These are phyloP conservation scores for Lodderomyces pseudojiufengensis DNA, from an alignment of 1,139 yeast species.

Conservation along the genomic window DNA sequence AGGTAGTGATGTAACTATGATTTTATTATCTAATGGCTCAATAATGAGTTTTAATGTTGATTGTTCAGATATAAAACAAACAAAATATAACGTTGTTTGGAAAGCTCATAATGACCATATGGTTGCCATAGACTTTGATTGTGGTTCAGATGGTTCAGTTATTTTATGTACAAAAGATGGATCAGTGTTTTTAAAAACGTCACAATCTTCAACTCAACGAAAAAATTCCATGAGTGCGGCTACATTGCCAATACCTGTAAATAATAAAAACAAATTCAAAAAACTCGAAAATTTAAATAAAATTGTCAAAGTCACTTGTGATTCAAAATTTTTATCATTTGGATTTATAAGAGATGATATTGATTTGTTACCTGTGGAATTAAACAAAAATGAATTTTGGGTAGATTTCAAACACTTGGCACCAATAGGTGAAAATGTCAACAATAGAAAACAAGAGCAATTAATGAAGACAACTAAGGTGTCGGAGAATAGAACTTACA, in stretches of 20 bases:
- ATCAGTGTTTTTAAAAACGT: slow-evolving; percentile 43
- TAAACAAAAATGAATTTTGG: slow-evolving; percentile 41
- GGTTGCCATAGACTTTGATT: slow-evolving; percentile 58
- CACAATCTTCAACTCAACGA: slow-evolving; percentile 16
- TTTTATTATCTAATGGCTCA: slow-evolving; percentile 54
- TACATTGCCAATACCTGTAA: slow-evolving; percentile 22
- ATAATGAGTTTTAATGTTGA: slow-evolving; percentile 36
- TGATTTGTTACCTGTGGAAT: slow-evolving; percentile 48
- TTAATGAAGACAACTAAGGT: slow-evolving; percentile 22
- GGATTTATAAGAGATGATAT: slow-evolving; percentile 65
- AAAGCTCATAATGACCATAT: slow-evolving; percentile 50
- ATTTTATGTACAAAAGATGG: slow-evolving; percentile 69
- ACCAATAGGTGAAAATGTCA: slow-evolving; percentile 28
- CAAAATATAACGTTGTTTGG: slow-evolving; percentile 47
- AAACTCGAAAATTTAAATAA: slow-evolving; percentile 53
- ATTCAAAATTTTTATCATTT: slow-evolving; percentile 64
- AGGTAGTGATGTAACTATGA: slow-evolving; percentile 32
- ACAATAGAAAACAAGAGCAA: slow-evolving; percentile 34
- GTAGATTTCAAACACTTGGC: slow-evolving; percentile 51
- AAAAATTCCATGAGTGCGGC: slow-evolving; percentile 25
- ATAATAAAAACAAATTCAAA: slow-evolving; percentile 45
- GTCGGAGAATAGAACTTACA: slow-evolving; percentile 20
- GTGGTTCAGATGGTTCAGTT: slow-evolving; percentile 66
- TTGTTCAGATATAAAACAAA: slow-evolving; percentile 25
- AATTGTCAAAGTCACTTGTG: slow-evolving; percentile 59